Conservation (phyloP, 1,284 basidiomycete genomes). For the Rhodotorula sp. region DNA sequence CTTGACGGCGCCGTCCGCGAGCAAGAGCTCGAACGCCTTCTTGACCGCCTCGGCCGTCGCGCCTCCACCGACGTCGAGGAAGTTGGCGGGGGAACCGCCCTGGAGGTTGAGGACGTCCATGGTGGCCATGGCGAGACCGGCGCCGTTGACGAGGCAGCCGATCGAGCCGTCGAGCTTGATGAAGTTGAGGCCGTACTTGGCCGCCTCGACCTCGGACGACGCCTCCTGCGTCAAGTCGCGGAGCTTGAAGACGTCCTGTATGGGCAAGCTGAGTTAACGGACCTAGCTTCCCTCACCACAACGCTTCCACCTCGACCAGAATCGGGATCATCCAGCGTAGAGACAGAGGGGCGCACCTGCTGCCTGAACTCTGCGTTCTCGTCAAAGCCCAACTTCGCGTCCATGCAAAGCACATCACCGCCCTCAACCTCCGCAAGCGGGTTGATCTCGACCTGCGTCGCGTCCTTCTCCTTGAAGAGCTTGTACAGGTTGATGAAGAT, state of each 20-base stretch:
- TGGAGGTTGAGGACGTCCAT: constrained; percentile 98
- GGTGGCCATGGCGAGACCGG: constrained; percentile 98
- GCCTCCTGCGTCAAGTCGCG: constrained; percentile 95
- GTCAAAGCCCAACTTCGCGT: constrained; percentile 99
- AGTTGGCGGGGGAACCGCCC: constrained; percentile 96
- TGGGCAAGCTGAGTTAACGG: neutral
- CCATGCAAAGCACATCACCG: constrained; percentile 97
- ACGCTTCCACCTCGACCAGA: neutral
- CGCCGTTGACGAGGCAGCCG: constrained; percentile 97
- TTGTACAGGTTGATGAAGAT: constrained; percentile 94
- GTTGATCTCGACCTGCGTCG: constrained; percentile 99
- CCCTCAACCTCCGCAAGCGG: constrained; percentile 94
- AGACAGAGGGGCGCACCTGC: constrained; percentile 46
- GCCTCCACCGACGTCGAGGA: constrained; percentile 93
- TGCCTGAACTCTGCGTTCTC: constrained; percentile 99
- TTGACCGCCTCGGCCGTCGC: constrained; percentile 98
- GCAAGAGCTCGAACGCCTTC: constrained; percentile 95
- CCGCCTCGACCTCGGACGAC: constrained; percentile 79
- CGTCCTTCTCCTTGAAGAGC: constrained; percentile 98
- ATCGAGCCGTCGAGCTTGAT: constrained; percentile 99
- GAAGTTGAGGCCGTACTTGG: constrained; percentile 85
- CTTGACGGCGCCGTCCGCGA: constrained; percentile 88
- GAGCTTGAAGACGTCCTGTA: constrained; percentile 73
- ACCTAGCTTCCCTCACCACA: no score
- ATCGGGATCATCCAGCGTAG: neutral